Percentiles rank a stretch among this genome's conserved stretches.
Evolutionary conservation across 768 basidiomycete genomes (phyloP).

Genomic region (Suillus placidus): DNA sequence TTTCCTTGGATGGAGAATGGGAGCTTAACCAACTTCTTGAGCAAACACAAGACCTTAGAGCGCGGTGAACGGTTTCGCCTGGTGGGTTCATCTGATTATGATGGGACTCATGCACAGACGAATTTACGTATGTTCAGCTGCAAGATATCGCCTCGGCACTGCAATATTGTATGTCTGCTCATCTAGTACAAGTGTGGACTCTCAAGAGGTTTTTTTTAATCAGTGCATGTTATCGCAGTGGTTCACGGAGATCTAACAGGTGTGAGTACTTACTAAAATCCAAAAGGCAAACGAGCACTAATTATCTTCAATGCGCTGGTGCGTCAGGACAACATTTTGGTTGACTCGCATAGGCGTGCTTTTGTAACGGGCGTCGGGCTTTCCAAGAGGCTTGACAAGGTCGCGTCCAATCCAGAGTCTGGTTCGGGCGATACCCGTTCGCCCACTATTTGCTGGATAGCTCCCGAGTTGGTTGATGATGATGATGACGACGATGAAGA

Average conservation of each 20-base stretch:
- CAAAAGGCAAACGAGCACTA: too few relatives aligned
- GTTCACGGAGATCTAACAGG: constrained; percentile 11
- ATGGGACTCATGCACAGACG: neutral
- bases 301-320: neutral
- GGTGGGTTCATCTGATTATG: neutral
- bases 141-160: constrained; percentile 10
- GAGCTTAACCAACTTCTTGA: constrained; percentile 22
- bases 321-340: constrained; percentile 43
- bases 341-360: constrained; percentile 41
- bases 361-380: constrained; percentile 48
- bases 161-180: constrained; percentile 8
- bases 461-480: constrained; percentile 8
- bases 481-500: too few relatives aligned
- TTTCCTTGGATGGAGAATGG: constrained; percentile 38
- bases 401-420: constrained; percentile 27
- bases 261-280: neutral
- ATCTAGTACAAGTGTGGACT: neutral
- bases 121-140: neutral
- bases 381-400: constrained; percentile 32
- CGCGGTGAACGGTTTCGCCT: neutral
- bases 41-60: neutral
- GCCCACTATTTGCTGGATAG: constrained; percentile 3
- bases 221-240: constrained; percentile 7
- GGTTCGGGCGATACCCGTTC: too few relatives aligned
- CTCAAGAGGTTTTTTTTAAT: neutral